Evolutionary conservation across 2,329 filamentous ascomycete species (phyloP), one percentile per base, ranked within the genome.

Genomic region (Metarhizium anisopliae): DNA sequence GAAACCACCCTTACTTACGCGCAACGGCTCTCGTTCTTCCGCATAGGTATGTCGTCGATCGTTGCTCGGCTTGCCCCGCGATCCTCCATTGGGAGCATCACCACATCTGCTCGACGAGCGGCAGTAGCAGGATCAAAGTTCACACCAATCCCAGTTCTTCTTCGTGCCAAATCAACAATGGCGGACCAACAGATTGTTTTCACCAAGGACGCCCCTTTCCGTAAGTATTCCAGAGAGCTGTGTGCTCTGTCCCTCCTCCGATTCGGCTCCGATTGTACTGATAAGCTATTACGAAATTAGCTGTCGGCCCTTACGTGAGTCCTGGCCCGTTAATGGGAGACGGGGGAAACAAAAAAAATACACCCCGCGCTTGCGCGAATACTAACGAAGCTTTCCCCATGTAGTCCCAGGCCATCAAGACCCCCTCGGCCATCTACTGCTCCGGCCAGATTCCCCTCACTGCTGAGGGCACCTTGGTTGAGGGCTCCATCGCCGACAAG

Each of bases 361-460:
- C 13, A 29, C 3, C 10, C 20, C 20, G 25, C n/a, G 25, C 7
- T 30, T 30, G 45, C 7, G 13, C 14, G 29, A 25, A 45, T 11
- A 20, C 38, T 38, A 47, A 18, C 16, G 10, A 25, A 4, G 30
- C 13, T 4, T 51, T 25, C 16, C 56, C 38, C 55, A 54, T 42
- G 58, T 62, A 85, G 82, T 84, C 82, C 60, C 83, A 86, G 68
- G 83, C 83, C 65, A 80, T 85, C 72, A 85, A 84, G 74, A 86
- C 83, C 58, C 76, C 82, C 25, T 76, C 74, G 54, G 80, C 81
- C 67, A 84, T 86, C 72, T 86, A 84, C 75, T 83, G 80, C 75
- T 86, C 83, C 13, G 83, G 83, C 56, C 82, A 89, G 72, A 92
- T 95, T 68, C 90, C 90, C 58, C 74, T 79, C 60, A 81, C 80